These are phyloP conservation scores for Mimosa pudica DNA, from an alignment of 306 rosid genomes.

Conservation along the genomic window DNA sequence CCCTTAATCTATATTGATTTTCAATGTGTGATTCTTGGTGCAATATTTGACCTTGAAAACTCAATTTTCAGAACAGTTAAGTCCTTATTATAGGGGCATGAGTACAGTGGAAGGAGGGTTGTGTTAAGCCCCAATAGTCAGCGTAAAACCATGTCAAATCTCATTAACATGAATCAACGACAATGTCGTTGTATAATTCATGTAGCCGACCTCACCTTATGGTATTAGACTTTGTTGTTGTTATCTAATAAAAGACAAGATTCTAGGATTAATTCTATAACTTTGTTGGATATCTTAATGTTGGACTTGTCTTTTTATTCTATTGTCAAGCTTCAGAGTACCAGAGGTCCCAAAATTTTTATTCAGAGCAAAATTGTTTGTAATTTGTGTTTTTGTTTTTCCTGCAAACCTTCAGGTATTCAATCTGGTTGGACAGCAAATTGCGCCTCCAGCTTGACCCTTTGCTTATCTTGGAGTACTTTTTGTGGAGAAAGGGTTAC, in stretches of 20 bases:
- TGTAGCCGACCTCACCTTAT: too few species aligned
- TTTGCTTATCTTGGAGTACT: constrained; percentile 80
- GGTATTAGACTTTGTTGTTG: too few species aligned
- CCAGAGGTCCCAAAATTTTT: not conserved
- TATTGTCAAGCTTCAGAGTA: not conserved
- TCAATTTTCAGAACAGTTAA: not conserved
- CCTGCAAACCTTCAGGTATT: constrained; percentile 60
- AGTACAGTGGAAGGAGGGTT: too few species aligned
- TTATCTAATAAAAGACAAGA: not conserved
- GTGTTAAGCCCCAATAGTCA: too few species aligned
- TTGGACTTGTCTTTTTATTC: not conserved
- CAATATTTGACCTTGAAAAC: constrained; percentile 1
- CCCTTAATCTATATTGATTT: not conserved
- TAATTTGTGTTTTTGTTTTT: constrained; percentile 28
- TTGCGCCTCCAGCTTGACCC: constrained; percentile 92
- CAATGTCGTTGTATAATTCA: too few species aligned
- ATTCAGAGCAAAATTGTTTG: not conserved
- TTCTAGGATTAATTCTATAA: not conserved
- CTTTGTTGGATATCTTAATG: not conserved
- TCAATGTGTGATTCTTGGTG: not conserved
- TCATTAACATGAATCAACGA: too few species aligned
- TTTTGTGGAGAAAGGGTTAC: constrained; percentile 86
- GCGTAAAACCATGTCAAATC: too few species aligned
- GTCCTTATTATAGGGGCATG: constrained; percentile 6
- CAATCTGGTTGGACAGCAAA: constrained; percentile 98